These are phyloP conservation scores for Rhexocercosporidium sp. DNA, from an alignment of 2,329 filamentous ascomycete species.

Conservation along the genomic window DNA sequence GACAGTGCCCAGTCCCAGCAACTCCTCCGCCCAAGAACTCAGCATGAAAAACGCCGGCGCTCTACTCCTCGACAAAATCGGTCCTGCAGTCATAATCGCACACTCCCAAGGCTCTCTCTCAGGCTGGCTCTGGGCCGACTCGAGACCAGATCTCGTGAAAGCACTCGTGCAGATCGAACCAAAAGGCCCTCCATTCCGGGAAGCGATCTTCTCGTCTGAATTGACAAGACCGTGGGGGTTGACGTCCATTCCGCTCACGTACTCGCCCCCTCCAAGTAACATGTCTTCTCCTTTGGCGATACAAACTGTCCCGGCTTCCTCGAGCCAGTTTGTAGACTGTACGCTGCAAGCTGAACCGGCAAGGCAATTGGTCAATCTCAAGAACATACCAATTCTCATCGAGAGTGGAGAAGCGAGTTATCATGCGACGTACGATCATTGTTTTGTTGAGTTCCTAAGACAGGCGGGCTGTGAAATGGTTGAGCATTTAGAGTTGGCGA, in stretches of 20 bases:
- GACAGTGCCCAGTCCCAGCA: conserved; percentile 45
- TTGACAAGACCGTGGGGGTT: conserved; percentile 50
- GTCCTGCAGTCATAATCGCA: conserved; percentile 33
- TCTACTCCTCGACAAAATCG: conserved; percentile 37
- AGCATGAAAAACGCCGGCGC: conserved; percentile 48
- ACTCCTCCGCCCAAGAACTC: conserved; percentile 44
- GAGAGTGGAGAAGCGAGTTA: conserved; percentile 51
- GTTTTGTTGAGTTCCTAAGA: conserved; percentile 47
- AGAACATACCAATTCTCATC: conserved; percentile 45
- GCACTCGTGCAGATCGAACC: conserved; percentile 53
- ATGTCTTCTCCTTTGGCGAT: conserved; percentile 44
- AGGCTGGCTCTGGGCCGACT: conserved; percentile 50
- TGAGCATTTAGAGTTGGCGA: conserved; percentile 46
- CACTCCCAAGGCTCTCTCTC: conserved; percentile 53
- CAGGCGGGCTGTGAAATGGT: conserved; percentile 48
- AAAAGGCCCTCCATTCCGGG: conserved; percentile 52
- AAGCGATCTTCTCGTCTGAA: conserved; percentile 45
- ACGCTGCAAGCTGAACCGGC: conserved; percentile 45
- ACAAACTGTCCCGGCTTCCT: conserved; percentile 36
- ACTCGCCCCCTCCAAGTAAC: conserved; percentile 49
- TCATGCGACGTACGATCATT: conserved; percentile 53
- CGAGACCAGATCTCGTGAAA: conserved; percentile 48
- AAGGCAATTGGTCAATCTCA: conserved; percentile 46
- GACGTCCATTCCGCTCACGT: conserved; percentile 54
- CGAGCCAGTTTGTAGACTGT: conserved; percentile 34